Evolutionary conservation across 225 moss, liverwort and hornwort species (phyloP).

Genomic region (Sphagnum contortum): DNA sequence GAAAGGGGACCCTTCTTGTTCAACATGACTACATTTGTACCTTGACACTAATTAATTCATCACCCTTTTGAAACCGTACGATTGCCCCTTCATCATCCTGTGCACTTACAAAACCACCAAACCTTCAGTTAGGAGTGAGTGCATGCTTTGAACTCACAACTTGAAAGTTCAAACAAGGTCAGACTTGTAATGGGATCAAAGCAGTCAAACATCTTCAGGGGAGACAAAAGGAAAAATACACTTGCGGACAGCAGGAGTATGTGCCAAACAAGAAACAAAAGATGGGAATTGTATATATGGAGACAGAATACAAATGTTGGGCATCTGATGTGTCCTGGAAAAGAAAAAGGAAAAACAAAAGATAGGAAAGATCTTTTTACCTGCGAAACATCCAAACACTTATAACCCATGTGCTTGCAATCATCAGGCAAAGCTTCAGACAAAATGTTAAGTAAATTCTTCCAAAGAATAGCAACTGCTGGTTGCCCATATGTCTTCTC

Average conservation of each 20-base stretch:
- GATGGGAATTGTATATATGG: no score
- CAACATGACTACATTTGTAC: constrained; percentile 5
- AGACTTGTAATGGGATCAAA: no score
- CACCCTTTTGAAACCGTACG: constrained; percentile 29
- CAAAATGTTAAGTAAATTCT: constrained; percentile 31
- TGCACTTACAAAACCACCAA: not conserved
- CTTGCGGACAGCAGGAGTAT: no score
- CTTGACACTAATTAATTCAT: constrained; percentile 23
- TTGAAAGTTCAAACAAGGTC: no score
- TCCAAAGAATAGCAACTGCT: constrained; percentile 37
- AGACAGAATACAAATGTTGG: no score
- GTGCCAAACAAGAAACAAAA: no score
- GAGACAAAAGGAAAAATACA: no score
- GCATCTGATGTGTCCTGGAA: no score
- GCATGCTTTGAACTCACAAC: no score
- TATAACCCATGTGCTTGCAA: constrained; percentile 51
- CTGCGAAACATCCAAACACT: constrained; percentile 42
- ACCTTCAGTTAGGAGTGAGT: no score
- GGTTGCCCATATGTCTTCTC: constrained; percentile 47
- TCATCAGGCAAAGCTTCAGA: constrained; percentile 44
- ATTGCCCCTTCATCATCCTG: constrained; percentile 36
- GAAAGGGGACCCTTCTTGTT: not conserved
- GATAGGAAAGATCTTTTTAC: not conserved
- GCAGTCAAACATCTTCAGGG: no score
- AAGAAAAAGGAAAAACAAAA: no score